Evolutionary conservation across 371 early-diverging fungal genomes (phyloP).

Genomic region (Mucor circinelloides): DNA sequence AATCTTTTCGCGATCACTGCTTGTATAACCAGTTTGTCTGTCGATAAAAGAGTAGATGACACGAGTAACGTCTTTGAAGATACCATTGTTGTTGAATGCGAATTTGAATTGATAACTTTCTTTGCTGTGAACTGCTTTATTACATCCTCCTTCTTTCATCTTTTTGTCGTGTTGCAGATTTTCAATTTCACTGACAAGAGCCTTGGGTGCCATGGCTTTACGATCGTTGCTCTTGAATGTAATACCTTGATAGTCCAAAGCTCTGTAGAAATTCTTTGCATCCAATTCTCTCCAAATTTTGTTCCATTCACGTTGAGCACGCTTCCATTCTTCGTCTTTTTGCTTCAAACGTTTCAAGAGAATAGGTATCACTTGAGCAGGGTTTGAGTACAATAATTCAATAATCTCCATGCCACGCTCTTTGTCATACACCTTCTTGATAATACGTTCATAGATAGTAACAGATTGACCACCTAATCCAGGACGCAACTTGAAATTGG

Average conservation of each 20-base stretch:
- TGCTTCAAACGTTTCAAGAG: conserved; percentile 93
- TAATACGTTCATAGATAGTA: conserved; percentile 80
- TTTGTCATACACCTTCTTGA: conserved; percentile 88
- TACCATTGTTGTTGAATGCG: conserved; percentile 56
- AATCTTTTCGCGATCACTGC: conserved; percentile 71
- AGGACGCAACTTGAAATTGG: conserved; percentile 66
- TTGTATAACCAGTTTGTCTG: conserved; percentile 56
- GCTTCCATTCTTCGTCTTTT: conserved; percentile 95
- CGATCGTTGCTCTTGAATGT: conserved; percentile 91
- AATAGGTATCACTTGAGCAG: conserved; percentile 91
- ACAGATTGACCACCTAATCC: conserved; percentile 82
- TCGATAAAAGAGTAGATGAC: conserved; percentile 60
- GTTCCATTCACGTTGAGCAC: conserved; percentile 77
- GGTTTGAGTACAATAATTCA: conserved; percentile 87
- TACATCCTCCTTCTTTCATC: conserved; percentile 3
- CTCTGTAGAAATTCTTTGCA: conserved; percentile 93
- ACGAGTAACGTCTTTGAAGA: conserved; percentile 70
- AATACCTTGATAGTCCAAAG: conserved; percentile 94
- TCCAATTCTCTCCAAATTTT: conserved; percentile 97
- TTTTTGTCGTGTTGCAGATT: conserved; percentile 47
- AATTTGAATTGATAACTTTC: conserved; percentile 71
- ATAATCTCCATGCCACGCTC: conserved; percentile 87
- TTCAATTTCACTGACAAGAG: conserved; percentile 86
- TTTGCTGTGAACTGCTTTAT: conserved; percentile 14
- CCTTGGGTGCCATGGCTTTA: conserved; percentile 76